phyloP scores from a whole-genome alignment of 176 grass and related monocot genomes.

The Tillandsia leiboldiana region DNA sequence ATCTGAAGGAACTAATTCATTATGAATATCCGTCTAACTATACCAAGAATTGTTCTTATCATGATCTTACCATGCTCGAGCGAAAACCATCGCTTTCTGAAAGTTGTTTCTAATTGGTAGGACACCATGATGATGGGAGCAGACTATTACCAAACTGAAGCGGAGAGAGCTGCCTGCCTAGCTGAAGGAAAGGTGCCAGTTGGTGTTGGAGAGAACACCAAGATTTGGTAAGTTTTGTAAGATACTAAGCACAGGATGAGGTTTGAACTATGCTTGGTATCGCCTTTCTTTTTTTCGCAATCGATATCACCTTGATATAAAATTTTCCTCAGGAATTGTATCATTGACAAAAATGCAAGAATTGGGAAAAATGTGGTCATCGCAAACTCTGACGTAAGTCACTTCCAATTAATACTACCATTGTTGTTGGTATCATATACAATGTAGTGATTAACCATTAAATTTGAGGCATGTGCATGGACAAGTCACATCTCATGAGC shows the following conservation, averaged over 20 bases:
- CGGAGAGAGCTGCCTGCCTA: constrained; percentile 47
- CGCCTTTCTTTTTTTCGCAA: too few relatives aligned
- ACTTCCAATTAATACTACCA: not conserved
- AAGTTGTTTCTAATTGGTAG: constrained; percentile 23
- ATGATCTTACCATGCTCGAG: too few relatives aligned
- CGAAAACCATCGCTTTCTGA: not conserved
- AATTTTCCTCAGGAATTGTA: constrained; percentile 42
- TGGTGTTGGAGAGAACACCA: constrained; percentile 61
- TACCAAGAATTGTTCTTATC: too few relatives aligned
- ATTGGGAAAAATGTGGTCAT: constrained; percentile 71
- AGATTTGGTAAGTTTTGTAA: constrained; percentile 39
- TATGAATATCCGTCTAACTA: too few relatives aligned
- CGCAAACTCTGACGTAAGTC: constrained; percentile 47
- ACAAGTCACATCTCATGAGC: too few relatives aligned
- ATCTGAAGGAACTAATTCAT: not conserved
- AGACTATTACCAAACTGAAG: constrained; percentile 76
- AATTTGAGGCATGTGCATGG: too few relatives aligned
- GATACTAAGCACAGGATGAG: not conserved
- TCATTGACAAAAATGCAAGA: constrained; percentile 79
- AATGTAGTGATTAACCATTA: too few relatives aligned
- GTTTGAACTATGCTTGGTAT: not conserved
- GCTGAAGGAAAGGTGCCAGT: constrained; percentile 53
- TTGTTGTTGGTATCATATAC: too few relatives aligned
- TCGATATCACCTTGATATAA: constrained; percentile 8
- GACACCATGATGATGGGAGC: constrained; percentile 86